Conservation (phyloP, 352 stramenopile genomes). For the Phytopythium chamaehyphon region DNA sequence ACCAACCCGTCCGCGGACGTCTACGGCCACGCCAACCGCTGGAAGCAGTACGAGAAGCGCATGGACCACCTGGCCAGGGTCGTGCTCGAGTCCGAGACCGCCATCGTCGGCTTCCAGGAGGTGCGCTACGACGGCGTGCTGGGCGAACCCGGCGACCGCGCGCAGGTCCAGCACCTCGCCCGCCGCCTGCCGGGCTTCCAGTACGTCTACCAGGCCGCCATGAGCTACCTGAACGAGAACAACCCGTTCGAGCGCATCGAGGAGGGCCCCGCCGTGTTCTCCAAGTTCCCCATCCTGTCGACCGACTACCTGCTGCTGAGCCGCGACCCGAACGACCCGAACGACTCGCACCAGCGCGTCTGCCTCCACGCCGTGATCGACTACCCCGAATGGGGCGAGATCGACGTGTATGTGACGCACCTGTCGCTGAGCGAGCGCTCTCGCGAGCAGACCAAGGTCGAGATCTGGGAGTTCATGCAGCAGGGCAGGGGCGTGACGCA, state of each 20-base stretch:
- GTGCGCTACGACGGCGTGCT: constrained; percentile 83
- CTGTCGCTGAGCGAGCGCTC: constrained; percentile 74
- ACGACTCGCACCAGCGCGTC: constrained; percentile 81
- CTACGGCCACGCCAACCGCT: constrained; percentile 50
- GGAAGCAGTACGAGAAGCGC: constrained; percentile 70
- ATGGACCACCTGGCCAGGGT: constrained; percentile 67
- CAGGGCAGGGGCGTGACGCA: constrained; percentile 56
- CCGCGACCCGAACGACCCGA: constrained; percentile 74
- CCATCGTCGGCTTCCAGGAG: constrained; percentile 86
- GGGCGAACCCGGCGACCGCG: constrained; percentile 49
- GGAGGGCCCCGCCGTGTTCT: constrained; percentile 80
- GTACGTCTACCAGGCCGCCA: constrained; percentile 84
- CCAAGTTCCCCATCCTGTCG: constrained; percentile 72
- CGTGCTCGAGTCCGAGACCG: constrained; percentile 42
- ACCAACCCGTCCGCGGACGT: constrained; percentile 76
- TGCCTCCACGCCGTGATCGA: constrained; percentile 77
- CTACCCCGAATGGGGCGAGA: constrained; percentile 52
- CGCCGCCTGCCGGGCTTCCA: constrained; percentile 63
- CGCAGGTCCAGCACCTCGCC: constrained; percentile 75
- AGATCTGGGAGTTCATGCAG: constrained; percentile 82
- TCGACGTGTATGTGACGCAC: constrained; percentile 88
- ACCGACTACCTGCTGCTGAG: constrained; percentile 80
- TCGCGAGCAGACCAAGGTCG: constrained; percentile 69
- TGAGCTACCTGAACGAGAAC: constrained; percentile 73
- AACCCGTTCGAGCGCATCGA: constrained; percentile 73